Percentiles rank a stretch among this genome's conserved stretches.
Conservation (phyloP, 2,329 filamentous ascomycete genomes). For the Dendryphion nanum region DNA sequence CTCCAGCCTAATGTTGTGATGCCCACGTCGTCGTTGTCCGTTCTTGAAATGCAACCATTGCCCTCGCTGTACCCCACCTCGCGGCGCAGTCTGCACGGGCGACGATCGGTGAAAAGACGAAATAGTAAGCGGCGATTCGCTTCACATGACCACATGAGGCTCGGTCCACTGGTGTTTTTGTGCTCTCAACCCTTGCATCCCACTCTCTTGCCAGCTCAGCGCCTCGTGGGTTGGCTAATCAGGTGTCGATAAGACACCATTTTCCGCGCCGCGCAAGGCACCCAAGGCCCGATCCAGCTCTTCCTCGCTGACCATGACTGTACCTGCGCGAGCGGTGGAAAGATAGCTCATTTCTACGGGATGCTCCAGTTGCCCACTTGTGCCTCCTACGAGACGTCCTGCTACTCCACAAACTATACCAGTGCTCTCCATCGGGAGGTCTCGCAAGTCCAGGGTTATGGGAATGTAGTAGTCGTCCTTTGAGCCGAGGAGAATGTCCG, state of each 20-base stretch:
- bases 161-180: not conserved
- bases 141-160: not conserved
- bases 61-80: not conserved
- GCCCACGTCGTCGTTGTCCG: too few relatives aligned
- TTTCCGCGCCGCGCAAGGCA: constrained; percentile 55
- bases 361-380: constrained; percentile 41
- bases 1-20: too few relatives aligned
- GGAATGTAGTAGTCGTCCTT: constrained; percentile 73
- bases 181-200: not conserved
- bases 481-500: constrained; percentile 71
- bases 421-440: constrained; percentile 80
- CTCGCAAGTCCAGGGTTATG: constrained; percentile 81
- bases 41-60: not conserved
- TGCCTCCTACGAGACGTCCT: constrained; percentile 73
- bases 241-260: constrained; percentile 20
- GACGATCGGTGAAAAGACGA: not conserved
- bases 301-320: constrained; percentile 77
- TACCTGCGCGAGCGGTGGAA: constrained; percentile 83
- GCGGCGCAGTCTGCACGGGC: not conserved
- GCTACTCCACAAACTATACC: constrained; percentile 95
- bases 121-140: not conserved
- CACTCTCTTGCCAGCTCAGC: not conserved
- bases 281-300: constrained; percentile 72
- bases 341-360: constrained; percentile 82
- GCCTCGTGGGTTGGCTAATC: constrained; percentile 13